Evolutionary conservation across 768 basidiomycete species (phyloP).

Genomic region (Lentinus brumalis): DNA sequence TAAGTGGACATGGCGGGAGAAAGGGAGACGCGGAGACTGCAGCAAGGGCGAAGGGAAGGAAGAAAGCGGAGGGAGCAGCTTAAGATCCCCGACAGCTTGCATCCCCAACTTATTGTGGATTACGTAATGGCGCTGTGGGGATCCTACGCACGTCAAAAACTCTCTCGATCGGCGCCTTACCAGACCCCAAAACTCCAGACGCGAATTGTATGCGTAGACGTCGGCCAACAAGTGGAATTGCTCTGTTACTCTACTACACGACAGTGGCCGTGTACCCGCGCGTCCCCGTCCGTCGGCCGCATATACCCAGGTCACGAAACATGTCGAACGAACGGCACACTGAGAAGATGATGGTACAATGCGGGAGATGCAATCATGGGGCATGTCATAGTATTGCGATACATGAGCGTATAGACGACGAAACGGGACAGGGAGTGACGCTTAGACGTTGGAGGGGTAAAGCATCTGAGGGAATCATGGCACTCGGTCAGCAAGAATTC

Average conservation of each 20-base stretch:
- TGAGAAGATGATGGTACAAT: slow-evolving; percentile 12
- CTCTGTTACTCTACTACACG: too few species aligned
- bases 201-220: neutral
- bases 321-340: too few species aligned
- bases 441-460: slow-evolving; percentile 85
- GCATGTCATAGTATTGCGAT: slow-evolving; percentile 39
- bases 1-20: slow-evolving; percentile 35
- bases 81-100: slow-evolving; percentile 15
- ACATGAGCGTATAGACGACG: slow-evolving; percentile 28
- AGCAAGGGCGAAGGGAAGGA: slow-evolving; percentile 3
- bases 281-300: too few species aligned
- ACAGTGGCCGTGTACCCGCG: too few species aligned
- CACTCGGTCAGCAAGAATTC: neutral
- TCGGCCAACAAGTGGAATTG: too few species aligned
- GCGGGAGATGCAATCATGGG: slow-evolving; percentile 32
- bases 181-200: neutral
- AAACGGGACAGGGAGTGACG: slow-evolving; percentile 26
- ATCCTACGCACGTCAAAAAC: slow-evolving; percentile 7
- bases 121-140: slow-evolving; percentile 19
- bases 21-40: neutral
- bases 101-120: slow-evolving; percentile 20
- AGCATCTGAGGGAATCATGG: slow-evolving; percentile 64
- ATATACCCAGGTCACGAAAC: too few species aligned
- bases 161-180: slow-evolving; percentile 2
- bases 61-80: slow-evolving; percentile 9